Conservation (phyloP, 345 rosid genomes). For the Kandelia obovata region DNA sequence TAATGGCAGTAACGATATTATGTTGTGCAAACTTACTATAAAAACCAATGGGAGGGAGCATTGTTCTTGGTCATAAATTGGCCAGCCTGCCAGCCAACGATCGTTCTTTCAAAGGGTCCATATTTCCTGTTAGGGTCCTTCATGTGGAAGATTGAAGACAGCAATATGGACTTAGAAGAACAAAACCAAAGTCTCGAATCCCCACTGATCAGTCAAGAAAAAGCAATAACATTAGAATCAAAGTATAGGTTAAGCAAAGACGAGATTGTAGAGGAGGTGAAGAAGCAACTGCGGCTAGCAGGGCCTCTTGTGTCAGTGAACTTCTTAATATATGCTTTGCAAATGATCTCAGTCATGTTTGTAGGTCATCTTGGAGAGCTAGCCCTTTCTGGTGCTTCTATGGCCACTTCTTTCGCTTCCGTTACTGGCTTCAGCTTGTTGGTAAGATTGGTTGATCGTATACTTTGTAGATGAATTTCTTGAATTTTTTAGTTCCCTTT, state of each 20-base stretch:
- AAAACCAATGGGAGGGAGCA: too few relatives aligned
- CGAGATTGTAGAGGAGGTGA: conserved; percentile 13
- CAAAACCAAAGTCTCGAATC: conserved; percentile 6
- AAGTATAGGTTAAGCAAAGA: conserved; percentile 29
- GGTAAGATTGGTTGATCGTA: conserved; percentile 1
- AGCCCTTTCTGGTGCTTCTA: conserved; percentile 21
- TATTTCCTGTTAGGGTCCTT: too few relatives aligned
- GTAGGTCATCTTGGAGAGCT: conserved; percentile 25
- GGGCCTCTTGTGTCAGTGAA: conserved; percentile 15
- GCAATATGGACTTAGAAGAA: conserved; percentile 14
- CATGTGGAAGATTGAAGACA: not conserved
- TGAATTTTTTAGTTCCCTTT: too few relatives aligned
- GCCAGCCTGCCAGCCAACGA: too few relatives aligned
- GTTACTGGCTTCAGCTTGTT: conserved; percentile 24
- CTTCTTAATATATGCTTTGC: conserved; percentile 9
- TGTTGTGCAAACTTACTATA: too few relatives aligned
- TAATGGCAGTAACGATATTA: too few relatives aligned
- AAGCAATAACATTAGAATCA: not conserved
- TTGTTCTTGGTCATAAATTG: too few relatives aligned
- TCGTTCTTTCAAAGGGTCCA: too few relatives aligned
- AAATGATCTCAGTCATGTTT: conserved; percentile 24
- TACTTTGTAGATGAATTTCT: too few relatives aligned
- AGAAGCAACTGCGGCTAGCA: conserved; percentile 13
- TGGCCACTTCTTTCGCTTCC: conserved; percentile 25
- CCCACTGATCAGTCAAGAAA: conserved; percentile 9